phyloP scores from a whole-genome alignment of 192 early-diverging fungal species.

The Coemansia sp. region DNA sequence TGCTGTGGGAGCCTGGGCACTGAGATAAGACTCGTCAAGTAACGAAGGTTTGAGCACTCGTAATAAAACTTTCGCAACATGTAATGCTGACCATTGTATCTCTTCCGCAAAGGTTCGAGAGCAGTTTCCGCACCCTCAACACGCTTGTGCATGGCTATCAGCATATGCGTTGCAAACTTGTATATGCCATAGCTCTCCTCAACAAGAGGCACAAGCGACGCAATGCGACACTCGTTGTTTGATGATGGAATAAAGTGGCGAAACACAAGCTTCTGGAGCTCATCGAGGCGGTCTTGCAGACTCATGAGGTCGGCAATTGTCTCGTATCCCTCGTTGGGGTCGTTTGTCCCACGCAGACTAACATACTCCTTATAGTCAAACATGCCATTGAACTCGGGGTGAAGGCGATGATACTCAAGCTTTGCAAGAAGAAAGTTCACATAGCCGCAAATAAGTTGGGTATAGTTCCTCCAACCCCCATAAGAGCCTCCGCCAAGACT shows the following conservation, averaged over 20 bases:
- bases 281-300: slow-evolving; percentile 89
- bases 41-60: slow-evolving; percentile 85
- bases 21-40: slow-evolving; percentile 89
- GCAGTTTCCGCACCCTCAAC: slow-evolving; percentile 75
- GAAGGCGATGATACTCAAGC: slow-evolving; percentile 87
- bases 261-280: slow-evolving; percentile 90
- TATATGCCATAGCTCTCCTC: slow-evolving; percentile 96
- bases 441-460: slow-evolving; percentile 85
- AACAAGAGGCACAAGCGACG: slow-evolving; percentile 94
- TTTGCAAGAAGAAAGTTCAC: slow-evolving; percentile 87
- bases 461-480: slow-evolving; percentile 65
- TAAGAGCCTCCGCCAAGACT: slow-evolving; percentile 36
- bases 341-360: slow-evolving; percentile 88
- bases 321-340: slow-evolving; percentile 99
- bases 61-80: slow-evolving; percentile 87
- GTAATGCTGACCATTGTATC: slow-evolving; percentile 87
- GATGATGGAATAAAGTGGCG: slow-evolving; percentile 74
- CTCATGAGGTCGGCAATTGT: slow-evolving; percentile 93
- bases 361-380: slow-evolving; percentile 99
- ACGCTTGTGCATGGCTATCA: slow-evolving; percentile 86
- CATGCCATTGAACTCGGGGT: slow-evolving; percentile 90
- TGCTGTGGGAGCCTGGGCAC: slow-evolving; percentile 83
- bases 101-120: slow-evolving; percentile 80
- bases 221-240: slow-evolving; percentile 94
- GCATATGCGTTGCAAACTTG: slow-evolving; percentile 93